Evolutionary conservation across 805 yeast genomes (phyloP), one percentile per base, ranked within the genome.

Genomic region (Ogataea populi-albae): DNA sequence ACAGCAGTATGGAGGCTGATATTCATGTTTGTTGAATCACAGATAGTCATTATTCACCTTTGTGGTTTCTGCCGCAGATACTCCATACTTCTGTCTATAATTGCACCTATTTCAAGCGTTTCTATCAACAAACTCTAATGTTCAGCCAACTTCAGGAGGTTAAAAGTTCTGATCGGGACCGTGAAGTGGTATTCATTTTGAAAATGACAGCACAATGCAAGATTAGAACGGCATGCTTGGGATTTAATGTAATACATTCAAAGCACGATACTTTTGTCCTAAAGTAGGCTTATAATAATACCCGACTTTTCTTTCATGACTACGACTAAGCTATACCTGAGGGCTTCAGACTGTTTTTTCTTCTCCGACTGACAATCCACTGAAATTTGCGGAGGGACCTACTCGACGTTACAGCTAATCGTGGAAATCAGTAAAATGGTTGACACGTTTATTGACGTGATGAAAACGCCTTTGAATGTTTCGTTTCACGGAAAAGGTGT

Each of bases 191-290:
- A 22, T 22, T 22, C 23, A 22, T 22, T 22, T 9, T 22, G n/a
- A 22, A 22, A 22, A 22, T 22, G 23, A 22, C 23, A 22, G 23
- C 23, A 22, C 23, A 22, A 22, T 22, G 23, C 23, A 22, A 22
- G 23, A 22, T 22, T 9, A n/a, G 9, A n/a, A 22, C n/a, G 23
- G n/a, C 23, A 22, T 22, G n/a, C n/a, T 9, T 9, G 23, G 9
- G 23, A 9, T 22, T 22, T 22, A 22, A 9, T 22, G 23, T 22
- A n/a, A 22, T 22, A 22, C 23, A 22, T n/a, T n/a, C n/a, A n/a
- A n/a, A n/a, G n/a, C n/a, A n/a, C n/a, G n/a, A n/a, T n/a, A n/a
- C n/a, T n/a, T n/a, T n/a, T n/a, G n/a, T n/a, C n/a, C n/a, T n/a
- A n/a, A n/a, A n/a, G n/a, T n/a, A n/a, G n/a, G n/a, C n/a, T n/a